Percentiles rank a stretch among this genome's conserved stretches.
Evolutionary conservation across 495 filamentous ascomycete genomes (phyloP).

Genomic region (Aspergillus bertholletiae): DNA sequence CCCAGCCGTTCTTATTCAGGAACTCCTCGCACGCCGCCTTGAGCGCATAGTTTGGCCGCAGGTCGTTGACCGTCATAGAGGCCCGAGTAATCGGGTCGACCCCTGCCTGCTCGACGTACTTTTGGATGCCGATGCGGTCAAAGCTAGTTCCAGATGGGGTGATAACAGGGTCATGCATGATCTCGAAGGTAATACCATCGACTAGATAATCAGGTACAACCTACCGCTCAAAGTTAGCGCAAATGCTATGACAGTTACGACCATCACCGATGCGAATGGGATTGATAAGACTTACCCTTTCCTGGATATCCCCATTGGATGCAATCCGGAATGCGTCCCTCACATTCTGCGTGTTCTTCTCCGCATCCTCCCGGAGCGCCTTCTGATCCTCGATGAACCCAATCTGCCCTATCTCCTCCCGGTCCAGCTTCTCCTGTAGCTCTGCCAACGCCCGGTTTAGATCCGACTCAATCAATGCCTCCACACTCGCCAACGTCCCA

Average conservation of each 20-base stretch:
- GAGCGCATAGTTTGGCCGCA: constrained; percentile 79
- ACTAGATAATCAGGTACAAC: constrained; percentile 83
- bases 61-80: constrained; percentile 63
- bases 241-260: background rate
- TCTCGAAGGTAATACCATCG: constrained; percentile 83
- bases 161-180: constrained; percentile 91
- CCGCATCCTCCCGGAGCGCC: constrained; percentile 42
- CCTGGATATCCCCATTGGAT: constrained; percentile 55
- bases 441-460: constrained; percentile 54
- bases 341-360: constrained; percentile 49
- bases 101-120: constrained; percentile 72
- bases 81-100: constrained; percentile 83
- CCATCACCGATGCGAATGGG: background rate
- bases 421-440: constrained; percentile 36
- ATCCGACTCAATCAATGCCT: constrained; percentile 48
- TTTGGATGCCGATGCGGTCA: constrained; percentile 80
- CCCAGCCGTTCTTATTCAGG: constrained; percentile 85
- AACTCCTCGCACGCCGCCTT: constrained; percentile 84
- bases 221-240: constrained; percentile 23
- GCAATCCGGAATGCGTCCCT: constrained; percentile 44
- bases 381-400: constrained; percentile 39
- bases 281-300: constrained; percentile 44
- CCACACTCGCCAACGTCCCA: constrained; percentile 43
- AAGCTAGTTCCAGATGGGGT: constrained; percentile 88
- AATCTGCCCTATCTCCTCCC: constrained; percentile 45